Percentiles rank a stretch among this genome's conserved stretches.
These are phyloP conservation scores for Sporothrix phasma DNA, from an alignment of 2,329 filamentous ascomycete genomes.

Conservation along the genomic window DNA sequence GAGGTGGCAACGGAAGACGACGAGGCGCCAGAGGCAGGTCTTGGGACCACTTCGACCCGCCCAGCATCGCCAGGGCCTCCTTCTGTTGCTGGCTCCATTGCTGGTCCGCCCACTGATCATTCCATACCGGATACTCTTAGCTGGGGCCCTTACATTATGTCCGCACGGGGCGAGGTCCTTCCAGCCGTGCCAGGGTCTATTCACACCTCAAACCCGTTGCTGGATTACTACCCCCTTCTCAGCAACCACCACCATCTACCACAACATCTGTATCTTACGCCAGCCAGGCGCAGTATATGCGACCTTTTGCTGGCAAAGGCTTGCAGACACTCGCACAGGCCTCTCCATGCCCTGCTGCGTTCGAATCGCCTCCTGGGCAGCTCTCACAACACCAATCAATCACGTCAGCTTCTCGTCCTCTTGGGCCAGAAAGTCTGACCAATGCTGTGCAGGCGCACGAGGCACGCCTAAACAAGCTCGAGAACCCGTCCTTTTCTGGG, in stretches of 20 bases:
- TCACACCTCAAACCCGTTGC: conserved; percentile 30
- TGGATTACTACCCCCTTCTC: conserved; percentile 27
- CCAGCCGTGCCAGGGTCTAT: conserved; percentile 27
- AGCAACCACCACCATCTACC: conserved; percentile 39
- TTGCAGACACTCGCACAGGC: conserved; percentile 41
- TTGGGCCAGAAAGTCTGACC: conserved; percentile 31
- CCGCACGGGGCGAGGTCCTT: conserved; percentile 28
- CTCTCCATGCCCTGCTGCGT: conserved; percentile 30
- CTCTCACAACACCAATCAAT: background rate
- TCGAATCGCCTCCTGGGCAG: background rate
- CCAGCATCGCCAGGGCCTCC: conserved; percentile 19
- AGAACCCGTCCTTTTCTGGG: conserved; percentile 56
- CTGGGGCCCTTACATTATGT: conserved; percentile 38
- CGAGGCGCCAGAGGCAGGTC: background rate
- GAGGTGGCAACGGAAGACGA: background rate
- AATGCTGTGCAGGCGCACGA: conserved; percentile 51
- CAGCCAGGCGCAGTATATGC: conserved; percentile 38
- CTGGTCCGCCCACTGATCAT: conserved; percentile 26
- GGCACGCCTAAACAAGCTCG: conserved; percentile 56
- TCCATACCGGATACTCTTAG: conserved; percentile 47
- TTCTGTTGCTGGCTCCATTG: background rate
- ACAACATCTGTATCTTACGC: conserved; percentile 40
- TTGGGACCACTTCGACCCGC: background rate
- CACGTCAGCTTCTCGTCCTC: background rate
- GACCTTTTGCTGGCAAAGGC: conserved; percentile 47